Evolutionary conservation across 1,139 yeast species (phyloP), one percentile per base, ranked within the genome.

Genomic region (Spathaspora sp.): DNA sequence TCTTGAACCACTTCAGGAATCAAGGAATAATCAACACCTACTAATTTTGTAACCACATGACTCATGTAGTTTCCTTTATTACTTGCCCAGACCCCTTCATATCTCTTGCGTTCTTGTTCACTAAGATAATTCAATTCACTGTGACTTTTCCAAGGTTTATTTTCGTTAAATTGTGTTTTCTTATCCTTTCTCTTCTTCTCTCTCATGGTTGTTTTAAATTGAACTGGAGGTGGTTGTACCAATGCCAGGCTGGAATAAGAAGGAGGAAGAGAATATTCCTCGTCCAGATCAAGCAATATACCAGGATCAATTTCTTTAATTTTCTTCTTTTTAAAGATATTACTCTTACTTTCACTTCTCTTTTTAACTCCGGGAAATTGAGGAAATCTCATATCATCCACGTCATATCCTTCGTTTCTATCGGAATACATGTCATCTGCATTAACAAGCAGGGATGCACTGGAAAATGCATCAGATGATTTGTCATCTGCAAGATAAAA

Each of bases 91-190:
- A 93, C 77, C 13, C 96, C 96, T 63, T 90, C 97, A 63, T 91
- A 91, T 43, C 98, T 68, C 59, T 89, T 90, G 49, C 89, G 74
- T 61, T 93, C 98, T 33, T 74, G 77, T 25, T 85, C 90, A 0
- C 86, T 77, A 10, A 90, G 75, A 44, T 69, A 73, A 41, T 72
- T 73, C 9, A 83, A 73, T 51, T 82, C 87, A 38, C 72, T 73
- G 60, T 89, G 97, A 58, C 89, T 84, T 58, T 91, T 93, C 98
- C 99, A 93, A 0, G 98, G 98, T 63, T 91, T 90, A 52, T 88
- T 89, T 56, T 88, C 96, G 60, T 93, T 86, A 63, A 93, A 91
- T 18, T 67, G 62, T 39, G 72, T 66, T 55, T 74, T 76, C 51
- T 68, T 71, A 23, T 68, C 73, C 47, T 65, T 68, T 43, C 65